Conservation (phyloP, 2,329 filamentous ascomycete species). For the Apiospora arundinis region DNA sequence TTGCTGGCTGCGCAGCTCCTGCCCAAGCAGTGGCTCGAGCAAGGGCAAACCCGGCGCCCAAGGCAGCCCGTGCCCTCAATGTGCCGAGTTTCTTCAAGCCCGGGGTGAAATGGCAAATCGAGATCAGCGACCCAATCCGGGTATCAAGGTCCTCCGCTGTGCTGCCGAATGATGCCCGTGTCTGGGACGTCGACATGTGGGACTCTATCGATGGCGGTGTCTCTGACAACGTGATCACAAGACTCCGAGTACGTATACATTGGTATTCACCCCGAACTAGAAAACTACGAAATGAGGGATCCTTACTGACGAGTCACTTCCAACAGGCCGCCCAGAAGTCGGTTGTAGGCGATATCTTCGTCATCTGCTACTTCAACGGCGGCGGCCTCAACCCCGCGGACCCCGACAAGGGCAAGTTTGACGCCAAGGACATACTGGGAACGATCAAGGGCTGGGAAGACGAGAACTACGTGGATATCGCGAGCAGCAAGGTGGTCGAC, state of each 20-base stretch:
- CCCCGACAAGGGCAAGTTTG: background rate
- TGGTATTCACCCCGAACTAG: background rate
- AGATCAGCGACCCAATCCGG: conserved; percentile 21
- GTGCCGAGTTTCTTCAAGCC: background rate
- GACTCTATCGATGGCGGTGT: background rate
- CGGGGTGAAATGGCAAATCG: conserved; percentile 24
- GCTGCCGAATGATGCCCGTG: conserved; percentile 2
- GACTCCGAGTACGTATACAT: background rate
- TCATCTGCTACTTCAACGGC: conserved; percentile 25
- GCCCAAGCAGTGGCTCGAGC: background rate
- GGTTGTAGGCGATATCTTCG: background rate
- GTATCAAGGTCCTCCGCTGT: background rate
- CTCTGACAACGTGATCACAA: background rate
- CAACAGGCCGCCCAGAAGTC: conserved; percentile 5
- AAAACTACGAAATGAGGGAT: background rate
- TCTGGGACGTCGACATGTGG: conserved; percentile 21
- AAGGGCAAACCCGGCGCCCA: background rate
- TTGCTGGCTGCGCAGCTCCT: background rate
- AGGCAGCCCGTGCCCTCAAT: background rate
- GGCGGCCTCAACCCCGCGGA: conserved; percentile 18
- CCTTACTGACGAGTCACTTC: background rate
- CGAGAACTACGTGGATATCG: conserved; percentile 21
- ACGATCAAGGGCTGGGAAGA: conserved; percentile 20
- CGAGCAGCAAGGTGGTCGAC: background rate
- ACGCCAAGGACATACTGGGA: background rate